Conservation (phyloP, 1,139 yeast species). For the Scheffersomyces illinoinensis region DNA sequence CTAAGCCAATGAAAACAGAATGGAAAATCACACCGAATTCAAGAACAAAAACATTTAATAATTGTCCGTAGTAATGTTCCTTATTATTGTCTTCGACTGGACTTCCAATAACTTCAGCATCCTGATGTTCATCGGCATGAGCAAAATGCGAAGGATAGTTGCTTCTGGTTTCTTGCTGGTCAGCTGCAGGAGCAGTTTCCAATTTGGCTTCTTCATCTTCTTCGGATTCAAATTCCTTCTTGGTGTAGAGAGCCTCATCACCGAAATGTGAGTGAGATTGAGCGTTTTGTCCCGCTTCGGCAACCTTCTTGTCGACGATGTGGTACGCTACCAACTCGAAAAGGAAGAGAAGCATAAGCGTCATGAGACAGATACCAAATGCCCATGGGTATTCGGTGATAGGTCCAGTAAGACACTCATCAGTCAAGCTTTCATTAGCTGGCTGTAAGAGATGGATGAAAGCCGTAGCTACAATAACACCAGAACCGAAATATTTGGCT, state of each 20-base stretch:
- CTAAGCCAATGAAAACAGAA: slow-evolving; percentile 75
- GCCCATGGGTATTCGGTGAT: slow-evolving; percentile 65
- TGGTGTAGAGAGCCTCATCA: slow-evolving; percentile 32
- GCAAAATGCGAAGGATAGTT: slow-evolving; percentile 46
- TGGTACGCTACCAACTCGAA: slow-evolving; percentile 57
- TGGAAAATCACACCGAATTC: slow-evolving; percentile 85
- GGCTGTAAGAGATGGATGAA: slow-evolving; percentile 84
- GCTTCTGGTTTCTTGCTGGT: slow-evolving; percentile 7
- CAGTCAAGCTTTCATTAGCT: slow-evolving; percentile 57
- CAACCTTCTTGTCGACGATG: slow-evolving; percentile 42
- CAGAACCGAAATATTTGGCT: slow-evolving; percentile 32
- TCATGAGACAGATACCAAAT: slow-evolving; percentile 59
- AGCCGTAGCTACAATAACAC: slow-evolving; percentile 45
- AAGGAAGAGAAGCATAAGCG: slow-evolving; percentile 53
- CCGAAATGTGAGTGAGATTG: slow-evolving; percentile 56
- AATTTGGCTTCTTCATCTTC: slow-evolving; percentile 14
- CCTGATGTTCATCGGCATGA: slow-evolving; percentile 55
- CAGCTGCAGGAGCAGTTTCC: slow-evolving; percentile 6
- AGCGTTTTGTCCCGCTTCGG: slow-evolving; percentile 16
- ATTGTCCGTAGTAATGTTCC: slow-evolving; percentile 46
- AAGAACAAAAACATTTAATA: slow-evolving; percentile 52
- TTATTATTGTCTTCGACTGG: slow-evolving; percentile 35
- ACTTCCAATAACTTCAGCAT: slow-evolving; percentile 48
- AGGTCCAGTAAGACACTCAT: slow-evolving; percentile 55
- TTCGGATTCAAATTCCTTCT: slow-evolving; percentile 19